These are phyloP conservation scores for Boletus pseudo-olivaceus DNA, from an alignment of 768 basidiomycete species.

Conservation along the genomic window DNA sequence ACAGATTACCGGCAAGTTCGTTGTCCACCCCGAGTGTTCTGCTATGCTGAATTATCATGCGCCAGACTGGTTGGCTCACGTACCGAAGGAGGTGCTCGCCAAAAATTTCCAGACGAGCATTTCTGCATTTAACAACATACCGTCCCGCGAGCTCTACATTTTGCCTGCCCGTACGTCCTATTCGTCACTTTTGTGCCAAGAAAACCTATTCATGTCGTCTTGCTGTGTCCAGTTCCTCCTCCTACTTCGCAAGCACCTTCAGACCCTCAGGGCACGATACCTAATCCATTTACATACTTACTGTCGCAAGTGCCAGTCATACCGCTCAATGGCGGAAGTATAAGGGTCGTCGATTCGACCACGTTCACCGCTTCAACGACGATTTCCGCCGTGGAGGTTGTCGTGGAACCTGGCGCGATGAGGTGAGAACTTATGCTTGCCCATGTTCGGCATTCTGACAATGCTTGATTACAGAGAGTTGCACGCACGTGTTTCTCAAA, in stretches of 20 bases:
- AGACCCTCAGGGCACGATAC: slow-evolving; percentile 37
- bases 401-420: slow-evolving; percentile 53
- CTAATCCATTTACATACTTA: slow-evolving; percentile 46
- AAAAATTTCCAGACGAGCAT: slow-evolving; percentile 53
- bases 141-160: slow-evolving; percentile 51
- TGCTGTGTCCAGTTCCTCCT: slow-evolving; percentile 31
- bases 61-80: slow-evolving; percentile 58
- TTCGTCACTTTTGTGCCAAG: neutral
- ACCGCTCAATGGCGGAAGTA: slow-evolving; percentile 47
- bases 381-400: slow-evolving; percentile 53
- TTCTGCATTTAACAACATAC: slow-evolving; percentile 50
- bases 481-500: slow-evolving; percentile 38
- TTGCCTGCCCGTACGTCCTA: slow-evolving; percentile 34
- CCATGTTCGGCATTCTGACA: neutral
- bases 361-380: slow-evolving; percentile 48
- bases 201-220: neutral
- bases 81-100: slow-evolving; percentile 50
- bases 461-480: slow-evolving; percentile 40
- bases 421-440: slow-evolving; percentile 33
- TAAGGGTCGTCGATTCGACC: slow-evolving; percentile 54
- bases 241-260: slow-evolving; percentile 32
- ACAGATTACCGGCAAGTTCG: slow-evolving; percentile 27
- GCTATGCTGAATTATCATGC: neutral
- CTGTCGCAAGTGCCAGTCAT: slow-evolving; percentile 45
- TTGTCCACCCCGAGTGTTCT: neutral